Evolutionary conservation across 2,329 filamentous ascomycete species (phyloP).

Genomic region (Arthrobotrys iridis): DNA sequence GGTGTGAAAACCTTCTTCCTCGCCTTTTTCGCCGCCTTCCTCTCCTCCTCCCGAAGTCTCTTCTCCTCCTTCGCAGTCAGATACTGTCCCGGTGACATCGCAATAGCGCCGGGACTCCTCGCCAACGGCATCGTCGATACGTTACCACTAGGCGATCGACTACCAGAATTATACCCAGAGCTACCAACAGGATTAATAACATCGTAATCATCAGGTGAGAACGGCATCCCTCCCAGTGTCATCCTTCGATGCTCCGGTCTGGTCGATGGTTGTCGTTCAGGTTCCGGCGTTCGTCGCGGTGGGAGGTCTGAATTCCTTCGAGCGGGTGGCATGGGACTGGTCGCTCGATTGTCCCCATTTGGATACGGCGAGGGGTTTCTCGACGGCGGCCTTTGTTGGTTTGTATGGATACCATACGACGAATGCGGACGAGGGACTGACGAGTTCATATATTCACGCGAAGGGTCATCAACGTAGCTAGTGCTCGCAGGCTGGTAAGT

Average conservation of each 20-base stretch:
- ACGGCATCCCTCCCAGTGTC: constrained; percentile 57
- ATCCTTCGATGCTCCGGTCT: constrained; percentile 38
- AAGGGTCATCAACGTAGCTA: constrained; percentile 50
- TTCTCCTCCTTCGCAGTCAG: constrained; percentile 52
- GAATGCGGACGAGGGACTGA: constrained; percentile 1
- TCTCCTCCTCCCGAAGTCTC: constrained; percentile 40
- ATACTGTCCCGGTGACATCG: constrained; percentile 48
- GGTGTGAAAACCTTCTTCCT: constrained; percentile 55
- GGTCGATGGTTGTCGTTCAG: constrained; percentile 22
- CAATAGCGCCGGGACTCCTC: constrained; percentile 34
- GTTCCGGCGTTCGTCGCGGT: constrained; percentile 34
- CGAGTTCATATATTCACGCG: constrained; percentile 48
- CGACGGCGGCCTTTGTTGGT: constrained; percentile 16
- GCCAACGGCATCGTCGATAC: constrained; percentile 47
- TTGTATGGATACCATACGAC: constrained; percentile 34
- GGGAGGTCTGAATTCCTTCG: constrained; percentile 45
- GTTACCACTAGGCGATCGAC: constrained; percentile 47
- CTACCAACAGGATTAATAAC: constrained; percentile 57
- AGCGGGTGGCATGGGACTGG: constrained; percentile 42
- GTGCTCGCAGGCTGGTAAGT: constrained; percentile 50
- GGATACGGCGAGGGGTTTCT: constrained; percentile 34
- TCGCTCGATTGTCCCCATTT: constrained; percentile 21
- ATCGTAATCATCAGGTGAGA: constrained; percentile 58
- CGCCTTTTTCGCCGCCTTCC: constrained; percentile 55
- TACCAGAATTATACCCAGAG: constrained; percentile 13